A percentile compares a stretch with the other conserved stretches of the same genome.
Evolutionary conservation across 768 basidiomycete genomes (phyloP).

Genomic region (Boletus rubroflammeus): DNA sequence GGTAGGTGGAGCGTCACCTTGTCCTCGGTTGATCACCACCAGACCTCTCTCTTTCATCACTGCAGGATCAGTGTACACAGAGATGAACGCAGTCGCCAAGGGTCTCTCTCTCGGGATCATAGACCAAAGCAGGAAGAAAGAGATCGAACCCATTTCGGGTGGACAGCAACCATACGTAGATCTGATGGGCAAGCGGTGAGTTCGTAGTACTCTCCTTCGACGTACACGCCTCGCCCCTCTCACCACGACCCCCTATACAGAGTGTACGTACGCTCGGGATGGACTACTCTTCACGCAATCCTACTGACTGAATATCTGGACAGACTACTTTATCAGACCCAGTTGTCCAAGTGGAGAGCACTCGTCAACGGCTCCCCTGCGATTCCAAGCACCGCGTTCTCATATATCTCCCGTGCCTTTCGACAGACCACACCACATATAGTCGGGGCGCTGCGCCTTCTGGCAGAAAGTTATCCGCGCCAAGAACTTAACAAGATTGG

Average conservation of each 20-base stretch:
- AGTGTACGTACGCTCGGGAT: slow-evolving; percentile 35
- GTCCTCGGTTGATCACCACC: not conserved
- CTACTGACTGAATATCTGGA: slow-evolving; percentile 5
- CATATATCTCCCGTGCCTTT: slow-evolving; percentile 78
- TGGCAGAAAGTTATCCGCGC: slow-evolving; percentile 57
- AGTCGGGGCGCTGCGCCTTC: slow-evolving; percentile 70
- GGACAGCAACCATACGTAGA: slow-evolving; percentile 83
- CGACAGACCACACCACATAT: slow-evolving; percentile 75
- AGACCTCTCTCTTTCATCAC: not conserved
- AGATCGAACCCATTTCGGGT: slow-evolving; percentile 49
- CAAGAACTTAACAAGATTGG: slow-evolving; percentile 62
- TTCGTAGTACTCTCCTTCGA: not conserved
- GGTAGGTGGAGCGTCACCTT: slow-evolving; percentile 44
- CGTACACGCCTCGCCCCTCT: not conserved
- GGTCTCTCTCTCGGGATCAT: slow-evolving; percentile 82
- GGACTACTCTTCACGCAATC: not conserved
- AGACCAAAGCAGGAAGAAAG: slow-evolving; percentile 49
- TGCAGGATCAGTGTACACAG: slow-evolving; percentile 87
- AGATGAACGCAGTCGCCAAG: slow-evolving; percentile 85
- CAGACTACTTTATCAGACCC: slow-evolving; percentile 79
- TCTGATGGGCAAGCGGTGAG: slow-evolving; percentile 72
- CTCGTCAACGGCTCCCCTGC: slow-evolving; percentile 68
- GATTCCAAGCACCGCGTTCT: slow-evolving; percentile 70
- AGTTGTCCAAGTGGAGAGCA: slow-evolving; percentile 74
- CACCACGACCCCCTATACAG: slow-evolving; percentile 16